These are phyloP conservation scores for Neurospora tetrasperma DNA, from an alignment of 495 filamentous ascomycete species.

Conservation along the genomic window DNA sequence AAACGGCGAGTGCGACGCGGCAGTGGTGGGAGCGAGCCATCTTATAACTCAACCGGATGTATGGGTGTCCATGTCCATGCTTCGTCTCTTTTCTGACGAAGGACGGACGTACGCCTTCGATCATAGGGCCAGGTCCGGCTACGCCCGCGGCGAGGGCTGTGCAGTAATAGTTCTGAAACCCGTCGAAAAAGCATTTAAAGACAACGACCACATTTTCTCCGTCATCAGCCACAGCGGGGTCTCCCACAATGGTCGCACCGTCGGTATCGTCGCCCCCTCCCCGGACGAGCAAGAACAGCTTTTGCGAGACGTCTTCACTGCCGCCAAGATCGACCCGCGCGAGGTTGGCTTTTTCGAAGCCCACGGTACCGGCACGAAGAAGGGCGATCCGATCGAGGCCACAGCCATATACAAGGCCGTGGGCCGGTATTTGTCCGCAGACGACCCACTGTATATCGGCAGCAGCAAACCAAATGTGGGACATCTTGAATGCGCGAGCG, in stretches of 20 bases:
- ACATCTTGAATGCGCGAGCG: conserved; percentile 47
- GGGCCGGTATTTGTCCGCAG: conserved; percentile 22
- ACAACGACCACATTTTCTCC: conserved; percentile 45
- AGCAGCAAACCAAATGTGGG: conserved; percentile 52
- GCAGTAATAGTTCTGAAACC: conserved; percentile 42
- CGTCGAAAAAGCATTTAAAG: conserved; percentile 38
- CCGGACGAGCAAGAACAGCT: conserved; percentile 40
- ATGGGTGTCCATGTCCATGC: conserved; percentile 30
- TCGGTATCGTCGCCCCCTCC: conserved; percentile 45
- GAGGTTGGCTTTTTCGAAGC: conserved; percentile 41
- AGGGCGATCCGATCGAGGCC: conserved; percentile 53
- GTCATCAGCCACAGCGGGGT: conserved; percentile 44
- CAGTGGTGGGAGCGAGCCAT: conserved; percentile 38
- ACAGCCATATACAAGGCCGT: conserved; percentile 43
- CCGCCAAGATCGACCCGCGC: conserved; percentile 28
- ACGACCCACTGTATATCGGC: conserved; percentile 42
- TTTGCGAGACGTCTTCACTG: conserved; percentile 32
- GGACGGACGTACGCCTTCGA: conserved; percentile 33
- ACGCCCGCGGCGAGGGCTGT: conserved; percentile 34
- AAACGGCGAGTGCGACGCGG: conserved; percentile 36
- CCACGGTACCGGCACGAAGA: conserved; percentile 50
- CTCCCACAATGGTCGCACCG: conserved; percentile 46
- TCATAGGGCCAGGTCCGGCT: conserved; percentile 33
- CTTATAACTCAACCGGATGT: conserved; percentile 33
- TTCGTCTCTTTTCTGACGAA: conserved; percentile 26